A percentile compares a stretch with the other conserved stretches of the same genome.
Evolutionary conservation across 2,329 filamentous ascomycete genomes (phyloP).

Genomic region (Microcyclosporella mali): DNA sequence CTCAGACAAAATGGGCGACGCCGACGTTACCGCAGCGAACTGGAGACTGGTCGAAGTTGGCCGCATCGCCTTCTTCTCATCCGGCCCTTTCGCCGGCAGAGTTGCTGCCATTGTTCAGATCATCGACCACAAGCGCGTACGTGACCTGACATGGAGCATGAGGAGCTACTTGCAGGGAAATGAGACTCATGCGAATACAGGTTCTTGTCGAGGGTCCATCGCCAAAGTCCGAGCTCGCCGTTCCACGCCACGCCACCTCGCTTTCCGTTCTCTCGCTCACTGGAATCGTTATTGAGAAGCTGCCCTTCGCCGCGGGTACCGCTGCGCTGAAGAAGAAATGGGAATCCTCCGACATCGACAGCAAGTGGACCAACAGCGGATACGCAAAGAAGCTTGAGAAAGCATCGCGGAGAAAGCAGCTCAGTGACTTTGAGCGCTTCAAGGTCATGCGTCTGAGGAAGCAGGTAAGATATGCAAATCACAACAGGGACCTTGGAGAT

Average conservation of each 20-base stretch:
- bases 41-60: constrained; percentile 98
- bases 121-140: constrained; percentile 99
- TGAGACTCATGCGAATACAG: constrained; percentile 46
- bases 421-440: constrained; percentile 99
- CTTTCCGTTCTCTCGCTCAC: constrained; percentile 84
- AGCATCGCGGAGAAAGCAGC: constrained; percentile 76
- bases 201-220: constrained; percentile 94
- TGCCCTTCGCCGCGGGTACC: constrained; percentile 78
- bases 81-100: constrained; percentile 74
- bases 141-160: constrained; percentile 40
- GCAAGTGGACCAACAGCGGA: constrained; percentile 84
- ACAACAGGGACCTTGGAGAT: neutral
- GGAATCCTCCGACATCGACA: constrained; percentile 85
- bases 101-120: constrained; percentile 97
- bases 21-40: constrained; percentile 42
- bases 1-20: constrained; percentile 29
- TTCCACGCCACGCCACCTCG: constrained; percentile 79
- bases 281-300: constrained; percentile 76
- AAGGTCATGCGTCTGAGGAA: constrained; percentile 99
- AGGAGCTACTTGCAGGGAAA: constrained; percentile 10
- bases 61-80: constrained; percentile 88
- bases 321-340: constrained; percentile 79
- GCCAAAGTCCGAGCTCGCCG: constrained; percentile 67
- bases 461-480: constrained; percentile 59
- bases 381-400: constrained; percentile 92